A percentile compares a stretch with the other conserved stretches of the same genome.
These are phyloP conservation scores for Filobasidium uniguttulatum DNA, from an alignment of 1,284 basidiomycete genomes.

Conservation along the genomic window DNA sequence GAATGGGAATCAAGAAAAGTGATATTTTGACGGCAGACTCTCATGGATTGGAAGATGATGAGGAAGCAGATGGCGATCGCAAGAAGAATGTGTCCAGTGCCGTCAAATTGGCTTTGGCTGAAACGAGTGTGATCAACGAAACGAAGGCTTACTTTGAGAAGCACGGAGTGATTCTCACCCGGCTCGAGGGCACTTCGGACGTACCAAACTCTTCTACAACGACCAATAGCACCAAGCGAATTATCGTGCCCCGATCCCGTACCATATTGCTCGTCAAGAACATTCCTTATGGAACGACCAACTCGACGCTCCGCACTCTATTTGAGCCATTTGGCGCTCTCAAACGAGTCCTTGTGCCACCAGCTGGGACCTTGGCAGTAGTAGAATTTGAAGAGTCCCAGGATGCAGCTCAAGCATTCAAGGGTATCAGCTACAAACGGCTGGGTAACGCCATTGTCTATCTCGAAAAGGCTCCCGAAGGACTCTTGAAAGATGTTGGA, in stretches of 20 bases:
- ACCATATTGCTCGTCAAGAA: slow-evolving; percentile 90
- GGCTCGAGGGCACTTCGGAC: slow-evolving; percentile 6
- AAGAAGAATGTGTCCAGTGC: slow-evolving; percentile 38
- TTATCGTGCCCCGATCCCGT: slow-evolving; percentile 44
- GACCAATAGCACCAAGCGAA: not conserved
- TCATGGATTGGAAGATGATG: slow-evolving; percentile 12
- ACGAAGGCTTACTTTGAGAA: slow-evolving; percentile 76
- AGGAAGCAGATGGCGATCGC: slow-evolving; percentile 2
- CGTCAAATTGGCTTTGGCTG: slow-evolving; percentile 87
- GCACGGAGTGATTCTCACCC: slow-evolving; percentile 35
- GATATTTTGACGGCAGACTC: slow-evolving; percentile 56
- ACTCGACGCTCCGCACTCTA: slow-evolving; percentile 57
- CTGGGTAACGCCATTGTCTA: slow-evolving; percentile 83
- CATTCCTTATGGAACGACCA: slow-evolving; percentile 80
- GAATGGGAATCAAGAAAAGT: slow-evolving; percentile 69
- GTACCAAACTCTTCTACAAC: not conserved
- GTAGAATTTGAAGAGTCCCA: slow-evolving; percentile 67
- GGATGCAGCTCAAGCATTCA: slow-evolving; percentile 64
- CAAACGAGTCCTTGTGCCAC: slow-evolving; percentile 69
- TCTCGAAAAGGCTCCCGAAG: slow-evolving; percentile 78
- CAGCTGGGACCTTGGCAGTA: slow-evolving; percentile 84
- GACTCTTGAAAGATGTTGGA: slow-evolving; percentile 48
- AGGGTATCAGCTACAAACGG: slow-evolving; percentile 69
- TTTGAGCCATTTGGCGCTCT: slow-evolving; percentile 68
- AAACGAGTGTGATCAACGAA: slow-evolving; percentile 90